These are phyloP conservation scores for Tolypocladium tundrense DNA, from an alignment of 2,329 filamentous ascomycete species.

Conservation along the genomic window DNA sequence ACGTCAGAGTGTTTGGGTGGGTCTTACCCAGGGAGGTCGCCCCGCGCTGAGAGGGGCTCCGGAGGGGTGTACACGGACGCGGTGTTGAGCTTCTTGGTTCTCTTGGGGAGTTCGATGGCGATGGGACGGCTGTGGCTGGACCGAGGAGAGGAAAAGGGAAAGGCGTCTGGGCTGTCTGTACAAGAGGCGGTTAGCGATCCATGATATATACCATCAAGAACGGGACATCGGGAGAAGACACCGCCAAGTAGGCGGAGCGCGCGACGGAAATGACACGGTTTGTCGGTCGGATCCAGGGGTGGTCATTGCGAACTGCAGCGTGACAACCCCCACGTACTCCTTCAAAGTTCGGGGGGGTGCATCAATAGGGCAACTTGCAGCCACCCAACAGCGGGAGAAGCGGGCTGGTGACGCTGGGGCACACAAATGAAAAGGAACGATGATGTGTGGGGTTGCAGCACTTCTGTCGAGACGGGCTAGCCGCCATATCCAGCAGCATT, in stretches of 20 bases:
- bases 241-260: not conserved
- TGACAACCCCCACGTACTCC: not conserved
- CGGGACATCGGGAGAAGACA: not conserved
- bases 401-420: not conserved
- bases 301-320: not conserved
- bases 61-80: slow-evolving; percentile 32
- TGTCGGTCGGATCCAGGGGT: not conserved
- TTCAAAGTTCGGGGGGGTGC: no score
- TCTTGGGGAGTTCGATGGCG: slow-evolving; percentile 38
- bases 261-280: not conserved
- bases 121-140: slow-evolving; percentile 35
- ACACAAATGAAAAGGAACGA: not conserved
- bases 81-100: slow-evolving; percentile 25
- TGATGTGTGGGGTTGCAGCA: not conserved
- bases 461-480: not conserved
- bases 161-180: slow-evolving; percentile 3
- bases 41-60: slow-evolving; percentile 45
- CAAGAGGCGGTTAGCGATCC: not conserved
- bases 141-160: slow-evolving; percentile 6
- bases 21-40: slow-evolving; percentile 47
- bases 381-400: no score
- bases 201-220: not conserved
- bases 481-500: not conserved
- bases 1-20: not conserved
- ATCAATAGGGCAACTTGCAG: no score